Evolutionary conservation across 306 rosid species (phyloP), one percentile per base, ranked within the genome.

Genomic region (Psophocarpus tetragonolobus): DNA sequence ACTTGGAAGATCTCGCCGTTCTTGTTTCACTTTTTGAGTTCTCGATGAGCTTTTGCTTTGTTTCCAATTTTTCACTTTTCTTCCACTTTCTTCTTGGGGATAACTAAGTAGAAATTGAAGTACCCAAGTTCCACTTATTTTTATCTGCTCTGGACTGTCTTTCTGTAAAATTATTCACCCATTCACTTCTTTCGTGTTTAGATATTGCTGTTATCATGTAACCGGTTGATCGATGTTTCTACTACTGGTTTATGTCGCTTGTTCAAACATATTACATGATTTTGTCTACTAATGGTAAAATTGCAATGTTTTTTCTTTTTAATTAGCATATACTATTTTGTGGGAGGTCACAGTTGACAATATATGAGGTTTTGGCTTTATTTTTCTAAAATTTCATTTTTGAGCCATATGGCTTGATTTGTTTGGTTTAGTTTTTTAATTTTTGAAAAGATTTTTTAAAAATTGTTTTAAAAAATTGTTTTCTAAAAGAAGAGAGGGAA

Each of bases 171-270:
- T 57, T 23, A 29, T 24, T 42, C 8, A n/a, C 29, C 29, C 68
- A 54, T 75, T 79, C 33, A 39, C 20, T 35, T 57, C 11, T n/a
- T n/a, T n/a, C n/a, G n/a, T n/a, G n/a, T n/a, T n/a, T n/a, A n/a
- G n/a, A 29, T 32, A 21, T n/a, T n/a, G 10, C 18, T 56, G 60
- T 60, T 47, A 32, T 70, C 65, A 24, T 13, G 1, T 23, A 23
- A 53, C 5, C 12, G 41, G 51, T 36, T 58, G 48, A 35, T 10
- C 24, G 38, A 30, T 56, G 11, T 35, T 17, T 24, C 50, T 24
- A 14, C 13, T 58, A 54, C 35, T 33, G 71, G 71, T 70, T 35
- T 60, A 24, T 51, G 85, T n/a, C n/a, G 54, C 36, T 48, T 18
- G 14, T 23, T 71, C 4, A 13, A 72, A 50, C 8, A 48, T 70